Evolutionary conservation across 371 early-diverging fungal species (phyloP), one percentile per base, ranked within the genome.

Genomic region (Apophysomyces sp.): DNA sequence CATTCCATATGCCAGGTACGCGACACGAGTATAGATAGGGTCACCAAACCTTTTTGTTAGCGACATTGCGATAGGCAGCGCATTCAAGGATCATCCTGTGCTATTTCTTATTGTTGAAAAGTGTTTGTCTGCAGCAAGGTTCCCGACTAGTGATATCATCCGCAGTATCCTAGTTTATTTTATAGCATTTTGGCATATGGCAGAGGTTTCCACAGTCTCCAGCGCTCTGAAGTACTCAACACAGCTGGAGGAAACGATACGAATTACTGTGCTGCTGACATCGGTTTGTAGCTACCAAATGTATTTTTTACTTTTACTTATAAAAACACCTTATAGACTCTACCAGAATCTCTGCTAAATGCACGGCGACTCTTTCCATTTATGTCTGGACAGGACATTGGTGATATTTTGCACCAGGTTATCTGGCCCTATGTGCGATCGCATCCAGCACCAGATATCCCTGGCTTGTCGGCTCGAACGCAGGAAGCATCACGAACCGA

Each of bases 161-260:
- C 66, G 77, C 24, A 77, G 80, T 30, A 65, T 80, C 4, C 52
- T 77, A 5, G 74, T 77, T 0, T 80, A 80, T 29, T 75, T 75
- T 52, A 75, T 80, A 44, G 80, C 69, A 0, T 80, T 80, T 59
- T 80, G 80, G 80, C 66, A 80, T 44, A 80, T 80, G 72, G 62
- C 63, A 15, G 68, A 75, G 54, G 76, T 80, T 1, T 59, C 60
- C 0, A 61, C 51, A 39, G 69, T 69, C 2, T 59, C 69, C 4
- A 73, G 70, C 12, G 65, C 77, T 2, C 53, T 77, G 5, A 64
- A 61, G 21, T 77, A 68, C 58, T 69, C 74, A 5, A 77, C 77
- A 7, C 80, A 80, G 51, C 53, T 80, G 13, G 77, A 80, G 52
- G 76, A 72, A 44, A 80, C 77, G 0, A 61, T 51, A 12, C 67